Percentiles rank a stretch among this genome's conserved stretches.
phyloP scores from a whole-genome alignment of 805 yeast genomes.

The Wickerhamiella shivajii region DNA sequence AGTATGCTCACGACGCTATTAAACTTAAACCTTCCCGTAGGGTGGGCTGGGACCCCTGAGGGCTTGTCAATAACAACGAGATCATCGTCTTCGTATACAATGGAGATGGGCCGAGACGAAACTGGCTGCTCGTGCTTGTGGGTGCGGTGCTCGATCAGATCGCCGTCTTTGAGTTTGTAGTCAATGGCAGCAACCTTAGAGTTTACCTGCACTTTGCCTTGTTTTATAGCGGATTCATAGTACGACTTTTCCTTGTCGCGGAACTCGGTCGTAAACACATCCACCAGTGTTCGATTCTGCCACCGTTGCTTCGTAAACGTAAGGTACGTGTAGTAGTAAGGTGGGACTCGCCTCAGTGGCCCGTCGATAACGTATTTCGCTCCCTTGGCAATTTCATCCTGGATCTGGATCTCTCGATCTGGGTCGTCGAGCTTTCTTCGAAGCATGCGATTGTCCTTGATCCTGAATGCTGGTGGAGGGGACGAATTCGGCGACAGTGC shows the following conservation, averaged over 20 bases:
- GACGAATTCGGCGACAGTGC: too few relatives aligned
- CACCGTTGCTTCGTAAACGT: slow-evolving; percentile 87
- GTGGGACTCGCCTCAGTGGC: slow-evolving; percentile 52
- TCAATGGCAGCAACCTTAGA: slow-evolving; percentile 47
- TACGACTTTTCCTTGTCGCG: slow-evolving; percentile 59
- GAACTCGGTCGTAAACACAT: slow-evolving; percentile 72
- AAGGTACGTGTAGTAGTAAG: slow-evolving; percentile 77
- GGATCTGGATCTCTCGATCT: slow-evolving; percentile 15
- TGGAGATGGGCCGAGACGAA: slow-evolving; percentile 38
- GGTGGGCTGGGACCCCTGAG: slow-evolving; percentile 89
- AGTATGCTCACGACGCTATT: slow-evolving; percentile 70
- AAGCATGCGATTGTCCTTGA: slow-evolving; percentile 17
- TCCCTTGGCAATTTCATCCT: slow-evolving; percentile 17
- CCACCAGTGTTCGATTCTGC: slow-evolving; percentile 70
- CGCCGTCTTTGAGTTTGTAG: slow-evolving; percentile 64
- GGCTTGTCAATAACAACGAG: slow-evolving; percentile 84
- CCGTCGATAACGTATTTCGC: slow-evolving; percentile 28
- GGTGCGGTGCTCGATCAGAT: slow-evolving; percentile 57
- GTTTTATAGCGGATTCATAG: slow-evolving; percentile 51
- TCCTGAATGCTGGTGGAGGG: slow-evolving; percentile 13
- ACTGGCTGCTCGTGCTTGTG: slow-evolving; percentile 92
- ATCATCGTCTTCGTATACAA: slow-evolving; percentile 61
- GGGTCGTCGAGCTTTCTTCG: slow-evolving; percentile 17
- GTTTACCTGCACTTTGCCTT: slow-evolving; percentile 67
- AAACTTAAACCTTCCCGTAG: slow-evolving; percentile 70